Base-by-base conservation (phyloP, 345 rosid species). In the Murraya koenigii region DNA sequence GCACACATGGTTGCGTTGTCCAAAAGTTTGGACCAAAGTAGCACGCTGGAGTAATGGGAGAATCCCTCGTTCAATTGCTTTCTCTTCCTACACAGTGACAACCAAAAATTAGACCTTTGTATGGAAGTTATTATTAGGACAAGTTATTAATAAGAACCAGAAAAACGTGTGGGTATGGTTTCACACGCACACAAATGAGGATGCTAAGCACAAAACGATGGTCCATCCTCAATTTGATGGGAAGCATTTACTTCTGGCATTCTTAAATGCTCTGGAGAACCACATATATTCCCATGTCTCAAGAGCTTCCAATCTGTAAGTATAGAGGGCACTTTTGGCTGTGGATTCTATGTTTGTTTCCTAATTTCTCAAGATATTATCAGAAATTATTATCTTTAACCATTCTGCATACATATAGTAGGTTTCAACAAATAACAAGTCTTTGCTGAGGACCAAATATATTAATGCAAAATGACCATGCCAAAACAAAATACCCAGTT, bases 1-100 rank as follows among this genome's bases (percentile, higher is more conserved):
- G 87, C 98, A 93, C 36, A 95, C 98, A 75, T 95, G 98, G 84
- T 95, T 95, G 75, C 91, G 80, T 69, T 95, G 99, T 72, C 99
- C 99, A 78, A 95, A 93, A 28, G 99, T 95, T 74, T 95, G 99
- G 77, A 93, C 99, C 87, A 95, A 84, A 25, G 97, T 91, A 68
- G 99, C 94, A 10, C 92, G 93, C 61, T 75, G 89, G 74, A 90
- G 98, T 38, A 92, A 74, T 6, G 94, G 91, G 79, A 95, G 96
- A 52, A 95, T 93, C 56, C 99, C 99, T 56, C 98, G 82, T 77
- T 92, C 89, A 70, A 93, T 79, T 7, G 98, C 99, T 85, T 92
- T 95, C 91, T 95, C 99, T 81, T 95, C 99, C 96, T 95, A 80
- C 77, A 68, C 0, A 76, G 60, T 54, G 74, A 19, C 74, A 1